Evolutionary conservation across 371 early-diverging fungal species (phyloP), one percentile per base, ranked within the genome.

Genomic region (Syncephalastrum racemosum): DNA sequence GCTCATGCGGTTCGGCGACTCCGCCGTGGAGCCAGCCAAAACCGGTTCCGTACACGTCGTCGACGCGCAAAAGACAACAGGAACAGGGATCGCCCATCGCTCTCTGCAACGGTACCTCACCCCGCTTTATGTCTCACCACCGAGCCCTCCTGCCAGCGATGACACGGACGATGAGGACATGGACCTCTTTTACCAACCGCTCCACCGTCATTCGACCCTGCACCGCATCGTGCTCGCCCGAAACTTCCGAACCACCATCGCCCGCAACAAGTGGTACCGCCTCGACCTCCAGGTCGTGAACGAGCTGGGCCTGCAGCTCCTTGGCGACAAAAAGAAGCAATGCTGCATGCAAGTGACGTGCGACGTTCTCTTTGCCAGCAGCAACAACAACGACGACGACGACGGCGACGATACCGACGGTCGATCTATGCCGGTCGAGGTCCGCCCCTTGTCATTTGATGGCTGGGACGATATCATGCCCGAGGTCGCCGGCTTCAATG

Each of bases 281-380:
- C 51, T 77, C 23, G 67, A 70, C 39, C 46, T 77, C 16, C 61
- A 65, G 16, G 19, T 77, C 2, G 69, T 71, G 6, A 77, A 71
- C 43, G 77, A 77, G 27, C 47, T 70, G 18, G 73, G 71, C 1
- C 39, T 73, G n/a, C 36, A 66, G 0, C 46, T 66, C 4, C 56
- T 45, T 0, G 62, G 61, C 1, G 39, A 58, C 0, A 43, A 56
- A 40, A 53, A 54, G 19, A 47, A n/a, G 3, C 23, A 46, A 3
- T 66, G 70, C 24, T 43, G 48, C 36, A 43, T 73, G 36, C 41
- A 46, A 15, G 24, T 68, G 2, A 50, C 42, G 15, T 70, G 71
- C 41, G 46, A 54, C 1, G 25, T 74, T 2, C 27, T 63, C 7
- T 27, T 50, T 4, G 27, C 50, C 14, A n/a, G 16, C 16, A 25